These are phyloP conservation scores for Phytophthora meadii DNA, from an alignment of 352 stramenopile species.

Conservation along the genomic window DNA sequence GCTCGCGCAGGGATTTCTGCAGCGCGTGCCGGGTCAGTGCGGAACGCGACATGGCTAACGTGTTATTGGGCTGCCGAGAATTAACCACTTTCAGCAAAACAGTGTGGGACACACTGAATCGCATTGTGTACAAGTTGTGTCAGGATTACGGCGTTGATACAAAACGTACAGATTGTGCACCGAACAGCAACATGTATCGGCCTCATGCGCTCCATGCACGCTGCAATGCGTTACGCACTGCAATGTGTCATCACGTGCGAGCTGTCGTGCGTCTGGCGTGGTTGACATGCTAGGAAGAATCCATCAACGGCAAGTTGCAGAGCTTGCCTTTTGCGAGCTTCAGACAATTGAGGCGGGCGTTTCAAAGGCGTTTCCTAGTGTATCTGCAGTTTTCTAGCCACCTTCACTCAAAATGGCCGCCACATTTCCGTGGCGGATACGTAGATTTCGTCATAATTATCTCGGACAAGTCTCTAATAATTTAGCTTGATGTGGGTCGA, in stretches of 20 bases:
- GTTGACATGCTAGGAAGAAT: constrained; percentile 14
- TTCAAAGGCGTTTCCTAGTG: constrained; percentile 8
- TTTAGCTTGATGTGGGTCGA: constrained; percentile 30
- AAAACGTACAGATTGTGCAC: background rate
- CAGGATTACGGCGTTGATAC: background rate
- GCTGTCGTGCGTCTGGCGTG: constrained; percentile 13
- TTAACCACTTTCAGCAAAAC: too few species aligned
- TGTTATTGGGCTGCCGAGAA: background rate
- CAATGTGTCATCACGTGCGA: constrained; percentile 1
- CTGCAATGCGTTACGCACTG: constrained; percentile 1
- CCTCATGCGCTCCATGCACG: constrained; percentile 1
- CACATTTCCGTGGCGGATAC: constrained; percentile 13
- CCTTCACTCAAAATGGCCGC: constrained; percentile 14
- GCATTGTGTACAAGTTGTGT: too few species aligned
- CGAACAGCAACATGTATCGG: background rate
- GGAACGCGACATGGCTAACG: constrained; percentile 71
- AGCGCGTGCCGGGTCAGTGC: constrained; percentile 71
- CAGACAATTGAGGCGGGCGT: constrained; percentile 24
- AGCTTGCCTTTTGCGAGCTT: constrained; percentile 9
- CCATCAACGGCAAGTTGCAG: background rate
- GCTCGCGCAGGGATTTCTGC: constrained; percentile 62
- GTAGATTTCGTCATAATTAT: constrained; percentile 44
- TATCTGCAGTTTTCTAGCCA: background rate
- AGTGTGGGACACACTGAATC: too few species aligned
- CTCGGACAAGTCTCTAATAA: constrained; percentile 40